Percentiles rank a stretch among this genome's conserved stretches.
These are phyloP conservation scores for Lophium mytilinum DNA, from an alignment of 495 filamentous ascomycete species.

Conservation along the genomic window DNA sequence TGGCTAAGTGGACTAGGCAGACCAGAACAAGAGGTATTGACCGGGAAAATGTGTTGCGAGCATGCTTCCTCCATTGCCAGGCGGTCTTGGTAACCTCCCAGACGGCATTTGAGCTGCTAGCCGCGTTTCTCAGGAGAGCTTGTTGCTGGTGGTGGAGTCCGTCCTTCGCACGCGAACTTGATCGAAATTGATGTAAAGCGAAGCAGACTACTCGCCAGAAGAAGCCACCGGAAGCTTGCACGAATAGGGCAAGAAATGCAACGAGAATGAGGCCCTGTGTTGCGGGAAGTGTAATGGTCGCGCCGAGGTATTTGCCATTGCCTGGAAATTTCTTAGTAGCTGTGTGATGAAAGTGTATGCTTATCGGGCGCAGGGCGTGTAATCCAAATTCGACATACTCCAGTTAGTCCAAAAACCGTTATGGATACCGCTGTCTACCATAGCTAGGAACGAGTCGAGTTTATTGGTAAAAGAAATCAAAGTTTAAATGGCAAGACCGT, in stretches of 20 bases:
- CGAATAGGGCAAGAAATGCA: conserved; percentile 23
- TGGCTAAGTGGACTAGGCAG: conserved; percentile 9
- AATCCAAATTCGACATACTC: neutral
- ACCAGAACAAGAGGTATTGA: conserved; percentile 7
- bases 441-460: no score
- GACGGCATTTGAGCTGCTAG: conserved; percentile 9
- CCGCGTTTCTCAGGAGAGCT: conserved; percentile 16
- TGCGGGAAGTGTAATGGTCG: conserved; percentile 11
- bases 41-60: neutral
- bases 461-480: no score
- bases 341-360: no score
- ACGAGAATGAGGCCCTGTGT: conserved; percentile 13
- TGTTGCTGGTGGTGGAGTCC: conserved; percentile 23
- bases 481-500: no score
- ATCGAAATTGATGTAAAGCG: conserved; percentile 15
- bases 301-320: conserved; percentile 1
- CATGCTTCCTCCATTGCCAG: conserved; percentile 10
- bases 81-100: conserved; percentile 4
- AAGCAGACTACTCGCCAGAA: conserved; percentile 24
- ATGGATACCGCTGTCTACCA: neutral
- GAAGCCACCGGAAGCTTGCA: conserved; percentile 13
- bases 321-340: neutral
- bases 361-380: no score
- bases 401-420: conserved; percentile 17
- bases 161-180: conserved; percentile 5